phyloP scores from a whole-genome alignment of 2,329 filamentous ascomycete species.

The Fusarium nematophilum region DNA sequence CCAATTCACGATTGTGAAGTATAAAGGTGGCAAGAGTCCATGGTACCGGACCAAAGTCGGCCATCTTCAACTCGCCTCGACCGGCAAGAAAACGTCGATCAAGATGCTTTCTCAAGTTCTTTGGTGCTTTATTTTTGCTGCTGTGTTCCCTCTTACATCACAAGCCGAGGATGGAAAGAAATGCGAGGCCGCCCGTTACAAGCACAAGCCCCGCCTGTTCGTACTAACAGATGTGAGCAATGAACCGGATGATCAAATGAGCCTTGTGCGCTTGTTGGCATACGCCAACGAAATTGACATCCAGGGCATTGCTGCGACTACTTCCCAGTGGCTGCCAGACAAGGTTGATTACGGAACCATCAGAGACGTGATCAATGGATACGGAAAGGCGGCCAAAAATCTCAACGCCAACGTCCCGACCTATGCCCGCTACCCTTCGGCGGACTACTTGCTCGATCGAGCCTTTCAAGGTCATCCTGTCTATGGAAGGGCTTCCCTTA shows the following conservation, averaged over 20 bases:
- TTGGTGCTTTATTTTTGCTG: too few relatives aligned
- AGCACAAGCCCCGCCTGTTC: slow-evolving; percentile 12
- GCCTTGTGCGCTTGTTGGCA: slow-evolving; percentile 10
- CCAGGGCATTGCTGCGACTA: slow-evolving; percentile 55
- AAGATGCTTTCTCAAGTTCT: too few relatives aligned
- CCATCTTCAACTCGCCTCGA: too few relatives aligned
- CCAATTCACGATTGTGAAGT: too few relatives aligned
- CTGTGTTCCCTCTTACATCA: too few relatives aligned
- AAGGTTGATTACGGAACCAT: slow-evolving; percentile 54
- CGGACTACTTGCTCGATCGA: not conserved
- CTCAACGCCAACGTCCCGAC: slow-evolving; percentile 3
- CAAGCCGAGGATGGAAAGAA: not conserved
- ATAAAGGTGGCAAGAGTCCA: too few relatives aligned
- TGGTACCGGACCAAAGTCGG: too few relatives aligned
- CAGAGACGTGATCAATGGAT: not conserved
- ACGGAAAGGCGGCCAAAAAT: not conserved
- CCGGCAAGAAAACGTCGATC: too few relatives aligned
- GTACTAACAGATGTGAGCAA: slow-evolving; percentile 17
- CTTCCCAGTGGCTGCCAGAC: slow-evolving; percentile 56
- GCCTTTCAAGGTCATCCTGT: slow-evolving; percentile 6
- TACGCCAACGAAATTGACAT: slow-evolving; percentile 39
- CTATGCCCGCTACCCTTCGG: not conserved
- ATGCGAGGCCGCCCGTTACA: slow-evolving; percentile 1
- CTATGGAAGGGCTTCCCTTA: slow-evolving; percentile 37
- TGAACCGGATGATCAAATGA: slow-evolving; percentile 18